Base-by-base conservation (phyloP, 2,329 filamentous ascomycete species). In the Fusarium pilosicola region DNA sequence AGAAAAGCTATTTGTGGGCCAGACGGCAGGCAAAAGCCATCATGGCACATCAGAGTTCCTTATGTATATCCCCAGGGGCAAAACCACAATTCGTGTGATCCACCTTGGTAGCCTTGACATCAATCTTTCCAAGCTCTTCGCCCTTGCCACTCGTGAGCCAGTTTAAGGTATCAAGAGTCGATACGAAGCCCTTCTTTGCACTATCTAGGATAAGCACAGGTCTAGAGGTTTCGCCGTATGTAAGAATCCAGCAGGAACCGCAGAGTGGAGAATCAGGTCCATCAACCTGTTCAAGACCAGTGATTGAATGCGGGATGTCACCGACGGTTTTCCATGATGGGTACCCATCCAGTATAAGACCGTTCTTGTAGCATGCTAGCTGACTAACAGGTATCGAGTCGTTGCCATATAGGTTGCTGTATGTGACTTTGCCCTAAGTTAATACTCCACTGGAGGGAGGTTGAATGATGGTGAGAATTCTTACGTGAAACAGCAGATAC, bases 1-100 rank as follows among this genome's bases (percentile, higher is more conserved):
- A 0, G 3, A 7, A 3, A 24, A 10, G 6, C 3, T 1, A 20
- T 24, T 18, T 24, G 15, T 12, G 3, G 14, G 28, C 10, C 28
- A 51, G 7, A 51, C 10, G 7, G 15, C 8, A 32, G 6, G 17
- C 8, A 51, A 51, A n/a, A 14, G 8, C 17, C 17, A 51, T 11
- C 48, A 51, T 10, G 22, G 17, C 8, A 13, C 8, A 51, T 51
- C 48, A 52, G n/a, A 36, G 49, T 52, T 36, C 49, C 18, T 36
- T 36, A 6, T 26, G n/a, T 26, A 36, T 20, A 20, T 51, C 48
- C 3, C 14, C 32, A 2, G n/a, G 18, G 4, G 32, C 12, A 26
- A 36, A 8, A 5, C n/a, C 32, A 2, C 32, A 52, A 17, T 52
- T 52, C 3, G 13, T 24, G 6, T 14, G 18, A 52, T 52, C 30